Evolutionary conservation across 139 green algal genomes (phyloP).

Genomic region (Nannochloris sp.): DNA sequence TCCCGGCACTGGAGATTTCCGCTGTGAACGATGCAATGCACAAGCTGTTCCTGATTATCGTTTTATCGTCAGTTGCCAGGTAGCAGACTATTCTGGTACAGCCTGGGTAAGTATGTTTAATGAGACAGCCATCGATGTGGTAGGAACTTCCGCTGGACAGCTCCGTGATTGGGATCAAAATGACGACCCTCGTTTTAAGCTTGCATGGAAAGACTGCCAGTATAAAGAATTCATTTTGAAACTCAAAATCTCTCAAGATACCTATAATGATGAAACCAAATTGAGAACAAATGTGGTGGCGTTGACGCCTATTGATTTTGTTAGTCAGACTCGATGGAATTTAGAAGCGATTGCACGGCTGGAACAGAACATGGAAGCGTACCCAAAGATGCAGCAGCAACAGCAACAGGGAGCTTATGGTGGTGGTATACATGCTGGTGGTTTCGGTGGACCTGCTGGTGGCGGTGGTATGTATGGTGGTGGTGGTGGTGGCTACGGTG

Average conservation of each 20-base stretch:
- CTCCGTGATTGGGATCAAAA: conserved; percentile 24
- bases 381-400: background rate
- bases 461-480: background rate
- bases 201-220: conserved; percentile 12
- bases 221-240: conserved; percentile 50
- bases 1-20: conserved; percentile 19
- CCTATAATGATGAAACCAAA: conserved; percentile 80
- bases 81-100: conserved; percentile 44
- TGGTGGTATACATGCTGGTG: background rate
- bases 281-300: conserved; percentile 53
- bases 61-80: conserved; percentile 37
- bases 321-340: conserved; percentile 1
- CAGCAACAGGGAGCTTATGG: background rate
- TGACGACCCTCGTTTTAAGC: background rate
- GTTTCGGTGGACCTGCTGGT: background rate
- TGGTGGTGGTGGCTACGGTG: background rate
- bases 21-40: conserved; percentile 40
- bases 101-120: conserved; percentile 50
- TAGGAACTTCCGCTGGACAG: conserved; percentile 34
- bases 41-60: conserved; percentile 31
- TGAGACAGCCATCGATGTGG: conserved; percentile 35
- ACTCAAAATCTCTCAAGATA: conserved; percentile 75
- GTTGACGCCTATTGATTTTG: conserved; percentile 22
- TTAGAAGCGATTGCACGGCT: background rate
- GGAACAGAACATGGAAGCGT: background rate